phyloP scores from a whole-genome alignment of 2,329 filamentous ascomycete species.

The Cladophialophora psammophila region DNA sequence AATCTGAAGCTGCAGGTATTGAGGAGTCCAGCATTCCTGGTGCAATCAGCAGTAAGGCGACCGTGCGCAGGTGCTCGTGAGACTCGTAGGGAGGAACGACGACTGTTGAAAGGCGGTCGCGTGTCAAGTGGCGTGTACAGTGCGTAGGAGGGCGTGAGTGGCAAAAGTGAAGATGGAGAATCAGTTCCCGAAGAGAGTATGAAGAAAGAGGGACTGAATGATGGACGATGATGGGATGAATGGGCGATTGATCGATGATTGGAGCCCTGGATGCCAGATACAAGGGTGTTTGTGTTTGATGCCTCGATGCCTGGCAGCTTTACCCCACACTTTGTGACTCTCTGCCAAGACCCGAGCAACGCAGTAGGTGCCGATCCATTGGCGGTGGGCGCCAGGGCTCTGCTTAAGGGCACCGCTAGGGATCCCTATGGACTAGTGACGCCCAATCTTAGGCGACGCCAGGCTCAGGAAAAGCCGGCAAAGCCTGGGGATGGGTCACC shows the following conservation, averaged over 20 bases:
- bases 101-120: neutral
- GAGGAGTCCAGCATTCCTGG: neutral
- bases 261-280: neutral
- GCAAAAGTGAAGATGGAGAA: neutral
- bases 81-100: neutral
- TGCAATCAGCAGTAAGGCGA: neutral
- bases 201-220: neutral
- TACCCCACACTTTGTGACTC: conserved; percentile 23
- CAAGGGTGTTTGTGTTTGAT: neutral
- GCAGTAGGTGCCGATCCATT: conserved; percentile 17
- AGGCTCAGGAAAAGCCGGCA: conserved; percentile 17
- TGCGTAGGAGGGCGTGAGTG: neutral
- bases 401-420: conserved; percentile 6
- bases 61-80: neutral
- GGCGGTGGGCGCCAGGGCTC: conserved; percentile 5
- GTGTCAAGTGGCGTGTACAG: conserved; percentile 4
- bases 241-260: neutral
- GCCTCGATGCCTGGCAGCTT: neutral
- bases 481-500: conserved; percentile 17
- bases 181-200: neutral
- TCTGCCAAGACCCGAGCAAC: conserved; percentile 5
- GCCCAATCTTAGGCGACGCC: conserved; percentile 17
- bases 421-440: neutral
- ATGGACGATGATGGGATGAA: neutral
- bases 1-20: neutral